These are phyloP conservation scores for Mycena maculata DNA, from an alignment of 768 basidiomycete species.

Conservation along the genomic window DNA sequence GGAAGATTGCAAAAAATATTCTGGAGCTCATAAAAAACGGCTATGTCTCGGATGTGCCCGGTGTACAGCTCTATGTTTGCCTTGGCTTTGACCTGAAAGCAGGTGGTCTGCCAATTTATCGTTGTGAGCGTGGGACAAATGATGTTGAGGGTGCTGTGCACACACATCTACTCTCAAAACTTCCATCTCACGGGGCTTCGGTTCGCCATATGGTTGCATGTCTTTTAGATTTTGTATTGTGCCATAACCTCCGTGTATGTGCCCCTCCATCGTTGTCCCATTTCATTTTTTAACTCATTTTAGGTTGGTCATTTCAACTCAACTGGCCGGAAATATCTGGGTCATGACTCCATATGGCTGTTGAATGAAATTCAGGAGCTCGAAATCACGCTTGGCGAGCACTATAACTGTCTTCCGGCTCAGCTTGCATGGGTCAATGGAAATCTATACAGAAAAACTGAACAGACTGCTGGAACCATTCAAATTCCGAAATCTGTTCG, in stretches of 20 bases:
- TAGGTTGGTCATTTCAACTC: constrained; percentile 23
- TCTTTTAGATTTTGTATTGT: not conserved
- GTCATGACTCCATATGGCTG: constrained; percentile 18
- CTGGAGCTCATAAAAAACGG: constrained; percentile 41
- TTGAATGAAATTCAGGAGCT: constrained; percentile 19
- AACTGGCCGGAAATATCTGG: constrained; percentile 4
- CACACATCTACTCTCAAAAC: constrained; percentile 37
- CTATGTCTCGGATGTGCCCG: constrained; percentile 37
- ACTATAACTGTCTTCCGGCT: not conserved
- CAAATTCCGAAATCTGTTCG: constrained; percentile 19
- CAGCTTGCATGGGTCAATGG: constrained; percentile 28
- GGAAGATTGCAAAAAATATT: constrained; percentile 44
- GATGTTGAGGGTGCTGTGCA: constrained; percentile 53
- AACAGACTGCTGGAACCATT: constrained; percentile 18
- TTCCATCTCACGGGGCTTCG: not conserved
- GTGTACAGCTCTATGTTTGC: constrained; percentile 23
- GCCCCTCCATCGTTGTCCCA: not conserved
- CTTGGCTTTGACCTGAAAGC: not conserved
- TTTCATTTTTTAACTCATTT: not conserved
- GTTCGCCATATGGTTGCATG: constrained; percentile 2
- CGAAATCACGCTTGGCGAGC: constrained; percentile 3
- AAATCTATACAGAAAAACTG: constrained; percentile 19
- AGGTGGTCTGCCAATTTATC: not conserved
- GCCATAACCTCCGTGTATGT: constrained; percentile 15
- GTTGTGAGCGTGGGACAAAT: no score